A percentile compares a stretch with the other conserved stretches of the same genome.
Conservation (phyloP, 2,329 filamentous ascomycete genomes). For the Karstenula rhodostoma region DNA sequence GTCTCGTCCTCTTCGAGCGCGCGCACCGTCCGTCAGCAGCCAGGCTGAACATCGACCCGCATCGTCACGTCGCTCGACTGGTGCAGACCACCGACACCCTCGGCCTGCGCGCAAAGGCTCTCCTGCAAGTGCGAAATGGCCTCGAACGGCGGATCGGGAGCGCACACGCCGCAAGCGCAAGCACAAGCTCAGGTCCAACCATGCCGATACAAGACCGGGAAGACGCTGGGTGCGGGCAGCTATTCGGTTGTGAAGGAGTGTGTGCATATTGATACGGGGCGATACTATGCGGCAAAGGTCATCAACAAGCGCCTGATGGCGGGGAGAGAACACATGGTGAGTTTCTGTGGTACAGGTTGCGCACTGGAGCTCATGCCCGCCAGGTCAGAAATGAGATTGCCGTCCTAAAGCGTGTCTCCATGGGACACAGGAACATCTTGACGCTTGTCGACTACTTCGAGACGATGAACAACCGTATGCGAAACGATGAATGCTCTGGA, state of each 20-base stretch:
- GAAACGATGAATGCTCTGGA: neutral
- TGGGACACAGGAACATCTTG: constrained; percentile 98
- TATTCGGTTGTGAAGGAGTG: constrained; percentile 99
- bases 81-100: neutral
- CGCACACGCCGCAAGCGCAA: constrained; percentile 43
- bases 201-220: constrained; percentile 98
- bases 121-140: constrained; percentile 25
- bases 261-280: constrained; percentile 95
- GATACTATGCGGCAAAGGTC: constrained; percentile 98
- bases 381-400: constrained; percentile 98
- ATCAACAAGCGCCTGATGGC: constrained; percentile 99
- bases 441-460: constrained; percentile 99
- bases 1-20: neutral
- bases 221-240: constrained; percentile 93
- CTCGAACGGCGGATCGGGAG: constrained; percentile 44
- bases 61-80: neutral
- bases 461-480: constrained; percentile 92
- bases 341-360: constrained; percentile 17
- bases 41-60: neutral
- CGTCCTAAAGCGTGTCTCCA: constrained; percentile 95
- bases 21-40: constrained; percentile 1
- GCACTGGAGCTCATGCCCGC: constrained; percentile 3
- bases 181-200: constrained; percentile 76
- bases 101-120: neutral
- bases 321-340: constrained; percentile 95